Conservation (phyloP, 2,329 filamentous ascomycete species). For the Colletotrichum filicis region DNA sequence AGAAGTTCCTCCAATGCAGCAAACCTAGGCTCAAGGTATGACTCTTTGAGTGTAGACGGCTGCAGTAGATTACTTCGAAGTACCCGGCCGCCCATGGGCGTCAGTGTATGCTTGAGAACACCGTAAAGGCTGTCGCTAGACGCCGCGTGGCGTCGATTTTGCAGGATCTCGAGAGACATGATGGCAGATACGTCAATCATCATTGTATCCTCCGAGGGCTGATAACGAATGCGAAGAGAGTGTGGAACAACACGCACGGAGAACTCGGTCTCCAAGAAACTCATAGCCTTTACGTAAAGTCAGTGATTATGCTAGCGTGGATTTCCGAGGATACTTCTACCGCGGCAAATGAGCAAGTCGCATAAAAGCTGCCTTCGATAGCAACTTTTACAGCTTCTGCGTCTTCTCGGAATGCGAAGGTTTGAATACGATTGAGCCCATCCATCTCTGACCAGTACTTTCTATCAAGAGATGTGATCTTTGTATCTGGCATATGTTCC, state of each 20-base stretch:
- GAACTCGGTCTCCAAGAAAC: conserved; percentile 80
- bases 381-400: conserved; percentile 83
- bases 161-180: conserved; percentile 86
- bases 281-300: conserved; percentile 70
- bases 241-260: conserved; percentile 77
- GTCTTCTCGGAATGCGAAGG: conserved; percentile 83
- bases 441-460: conserved; percentile 84
- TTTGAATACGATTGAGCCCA: conserved; percentile 82
- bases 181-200: conserved; percentile 94
- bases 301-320: conserved; percentile 32
- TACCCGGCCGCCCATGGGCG: conserved; percentile 88
- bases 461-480: conserved; percentile 75
- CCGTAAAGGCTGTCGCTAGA: conserved; percentile 88
- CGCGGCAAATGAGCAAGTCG: conserved; percentile 85
- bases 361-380: conserved; percentile 85
- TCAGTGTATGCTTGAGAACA: conserved; percentile 84
- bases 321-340: conserved; percentile 59
- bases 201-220: conserved; percentile 92
- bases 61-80: conserved; percentile 89
- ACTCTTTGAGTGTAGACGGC: conserved; percentile 76
- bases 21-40: conserved; percentile 77
- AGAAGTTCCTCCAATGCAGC: conserved; percentile 87
- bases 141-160: conserved; percentile 82
- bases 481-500: conserved; percentile 73
- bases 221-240: conserved; percentile 86